phyloP scores from a whole-genome alignment of 1,139 yeast genomes.

The Pneumocystis oryctolagi region DNA sequence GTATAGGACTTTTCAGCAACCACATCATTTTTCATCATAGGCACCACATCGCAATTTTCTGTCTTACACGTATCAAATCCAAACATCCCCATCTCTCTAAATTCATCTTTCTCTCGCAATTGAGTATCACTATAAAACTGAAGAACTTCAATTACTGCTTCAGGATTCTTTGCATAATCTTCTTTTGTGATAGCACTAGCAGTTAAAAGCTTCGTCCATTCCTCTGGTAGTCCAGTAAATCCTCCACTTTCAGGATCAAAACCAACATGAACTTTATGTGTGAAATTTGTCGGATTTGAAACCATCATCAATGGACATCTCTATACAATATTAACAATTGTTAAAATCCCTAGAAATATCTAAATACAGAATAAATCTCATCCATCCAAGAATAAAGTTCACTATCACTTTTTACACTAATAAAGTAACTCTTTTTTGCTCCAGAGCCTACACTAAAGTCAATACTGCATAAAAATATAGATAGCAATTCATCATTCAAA shows the following conservation, averaged over 20 bases:
- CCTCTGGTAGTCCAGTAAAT: conserved; percentile 33
- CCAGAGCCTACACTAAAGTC: conserved; percentile 17
- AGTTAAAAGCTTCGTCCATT: conserved; percentile 30
- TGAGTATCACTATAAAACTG: conserved; percentile 48
- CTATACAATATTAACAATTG: conserved; percentile 2
- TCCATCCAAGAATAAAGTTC: conserved; percentile 88
- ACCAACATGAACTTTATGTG: conserved; percentile 34
- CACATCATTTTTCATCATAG: not conserved
- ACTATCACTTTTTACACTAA: conserved; percentile 61
- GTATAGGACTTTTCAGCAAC: not conserved
- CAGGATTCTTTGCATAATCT: conserved; percentile 32
- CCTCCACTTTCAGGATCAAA: conserved; percentile 33
- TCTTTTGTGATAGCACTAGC: conserved; percentile 33
- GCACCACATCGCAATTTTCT: not conserved
- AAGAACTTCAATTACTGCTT: conserved; percentile 64
- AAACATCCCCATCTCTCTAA: conserved; percentile 12
- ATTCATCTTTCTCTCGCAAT: conserved; percentile 22
- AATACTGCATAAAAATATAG: not conserved
- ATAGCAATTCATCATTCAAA: not conserved
- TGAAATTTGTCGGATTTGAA: conserved; percentile 32
- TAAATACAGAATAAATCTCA: conserved; percentile 49
- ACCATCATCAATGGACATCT: conserved; percentile 67
- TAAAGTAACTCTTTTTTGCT: conserved; percentile 36
- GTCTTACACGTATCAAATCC: not conserved
- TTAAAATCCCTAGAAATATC: not conserved